Evolutionary conservation across 2,329 filamentous ascomycete genomes (phyloP).

Genomic region (Monosporascus sp.): DNA sequence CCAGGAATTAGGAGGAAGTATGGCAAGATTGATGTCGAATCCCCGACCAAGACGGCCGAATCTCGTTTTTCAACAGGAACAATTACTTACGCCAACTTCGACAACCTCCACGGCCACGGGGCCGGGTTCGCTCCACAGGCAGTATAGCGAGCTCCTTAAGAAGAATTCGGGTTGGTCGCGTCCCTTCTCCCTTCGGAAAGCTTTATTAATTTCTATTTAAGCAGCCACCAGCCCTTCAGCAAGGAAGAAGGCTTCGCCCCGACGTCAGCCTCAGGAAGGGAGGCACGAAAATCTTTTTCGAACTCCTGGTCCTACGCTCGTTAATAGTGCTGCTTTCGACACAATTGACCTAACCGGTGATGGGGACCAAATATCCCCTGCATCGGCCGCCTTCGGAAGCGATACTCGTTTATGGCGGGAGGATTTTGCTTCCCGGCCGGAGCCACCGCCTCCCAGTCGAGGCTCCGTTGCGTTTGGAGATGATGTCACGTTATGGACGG

Average conservation of each 20-base stretch:
- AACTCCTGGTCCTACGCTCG: conserved; percentile 23
- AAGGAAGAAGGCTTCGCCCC: conserved; percentile 20
- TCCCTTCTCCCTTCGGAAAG: not conserved
- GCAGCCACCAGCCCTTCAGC: conserved; percentile 4
- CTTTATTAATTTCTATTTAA: not conserved
- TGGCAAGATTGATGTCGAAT: conserved; percentile 41
- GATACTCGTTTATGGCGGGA: conserved; percentile 18
- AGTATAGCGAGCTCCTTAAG: conserved; percentile 31
- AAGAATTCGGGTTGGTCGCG: conserved; percentile 11
- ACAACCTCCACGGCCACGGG: conserved; percentile 16
- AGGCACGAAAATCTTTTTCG: conserved; percentile 16
- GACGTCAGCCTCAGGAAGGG: conserved; percentile 7
- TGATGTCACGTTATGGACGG: conserved; percentile 36
- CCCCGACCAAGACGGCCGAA: conserved; percentile 41
- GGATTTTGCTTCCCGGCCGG: conserved; percentile 28
- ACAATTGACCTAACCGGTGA: conserved; percentile 31
- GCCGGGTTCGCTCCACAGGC: conserved; percentile 28
- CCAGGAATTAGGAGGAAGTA: conserved; percentile 23
- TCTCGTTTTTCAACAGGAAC: conserved; percentile 38
- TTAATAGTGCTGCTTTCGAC: conserved; percentile 24
- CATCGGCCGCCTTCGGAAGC: conserved; percentile 20
- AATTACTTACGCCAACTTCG: conserved; percentile 37
- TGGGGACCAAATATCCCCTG: conserved; percentile 20
- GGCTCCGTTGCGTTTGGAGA: conserved; percentile 21
- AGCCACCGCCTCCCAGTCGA: conserved; percentile 17